These are phyloP conservation scores for Mycosarcoma maydis DNA, from an alignment of 1,284 basidiomycete species.

Conservation along the genomic window DNA sequence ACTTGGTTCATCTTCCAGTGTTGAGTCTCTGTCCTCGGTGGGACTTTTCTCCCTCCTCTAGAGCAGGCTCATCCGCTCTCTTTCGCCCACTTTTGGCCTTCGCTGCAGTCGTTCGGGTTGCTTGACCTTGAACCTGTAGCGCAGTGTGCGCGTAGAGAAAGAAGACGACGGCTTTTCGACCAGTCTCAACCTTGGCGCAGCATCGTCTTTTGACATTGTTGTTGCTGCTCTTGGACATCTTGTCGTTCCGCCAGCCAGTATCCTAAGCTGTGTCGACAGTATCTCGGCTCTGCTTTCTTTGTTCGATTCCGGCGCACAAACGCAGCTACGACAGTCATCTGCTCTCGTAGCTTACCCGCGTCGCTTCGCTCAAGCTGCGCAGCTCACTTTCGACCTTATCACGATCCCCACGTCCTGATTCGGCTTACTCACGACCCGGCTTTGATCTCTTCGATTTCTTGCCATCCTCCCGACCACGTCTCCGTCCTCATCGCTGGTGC, in stretches of 20 bases:
- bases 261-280: too few species aligned
- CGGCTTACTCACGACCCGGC: too few species aligned
- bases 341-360: not conserved
- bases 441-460: too few species aligned
- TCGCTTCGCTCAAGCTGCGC: too few species aligned
- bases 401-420: constrained; percentile 7
- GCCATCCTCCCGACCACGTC: too few species aligned
- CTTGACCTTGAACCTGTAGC: constrained; percentile 4
- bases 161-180: constrained; percentile 21
- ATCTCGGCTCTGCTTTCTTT: too few species aligned
- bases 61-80: constrained; percentile 43
- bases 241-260: too few species aligned
- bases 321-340: too few species aligned
- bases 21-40: constrained; percentile 24
- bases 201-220: constrained; percentile 11
- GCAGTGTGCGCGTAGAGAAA: constrained; percentile 20
- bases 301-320: too few species aligned
- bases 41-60: constrained; percentile 24
- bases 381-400: constrained; percentile 1
- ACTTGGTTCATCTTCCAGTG: constrained; percentile 36
- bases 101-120: constrained; percentile 14
- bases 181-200: not conserved
- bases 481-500: not conserved
- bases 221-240: constrained; percentile 1
- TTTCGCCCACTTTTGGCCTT: constrained; percentile 8